Conservation (phyloP, 2,329 filamentous ascomycete genomes). For the Pyrenophora teres region DNA sequence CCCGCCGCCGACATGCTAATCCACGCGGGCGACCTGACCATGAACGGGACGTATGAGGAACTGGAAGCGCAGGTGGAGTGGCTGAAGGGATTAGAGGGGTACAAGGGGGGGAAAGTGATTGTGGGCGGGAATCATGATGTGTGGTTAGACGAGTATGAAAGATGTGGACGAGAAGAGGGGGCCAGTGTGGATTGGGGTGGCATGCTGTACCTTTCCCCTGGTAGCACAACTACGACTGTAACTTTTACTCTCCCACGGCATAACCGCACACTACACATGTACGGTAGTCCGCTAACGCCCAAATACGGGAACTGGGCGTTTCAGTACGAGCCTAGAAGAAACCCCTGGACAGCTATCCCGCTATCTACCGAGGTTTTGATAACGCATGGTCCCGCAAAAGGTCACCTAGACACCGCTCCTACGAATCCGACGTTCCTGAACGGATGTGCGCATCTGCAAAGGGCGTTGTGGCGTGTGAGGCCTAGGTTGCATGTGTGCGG, state of each 20-base stretch:
- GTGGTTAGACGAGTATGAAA: conserved; percentile 9
- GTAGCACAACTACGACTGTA: conserved; percentile 58
- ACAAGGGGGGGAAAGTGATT: conserved; percentile 72
- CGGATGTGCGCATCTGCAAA: conserved; percentile 69
- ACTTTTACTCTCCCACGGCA: background rate
- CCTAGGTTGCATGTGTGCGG: conserved; percentile 79
- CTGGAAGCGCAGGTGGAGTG: conserved; percentile 80
- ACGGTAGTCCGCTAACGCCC: conserved; percentile 77
- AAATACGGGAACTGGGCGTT: conserved; percentile 76
- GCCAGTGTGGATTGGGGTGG: conserved; percentile 52
- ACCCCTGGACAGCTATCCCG: conserved; percentile 73
- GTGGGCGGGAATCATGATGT: conserved; percentile 83
- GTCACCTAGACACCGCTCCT: conserved; percentile 64
- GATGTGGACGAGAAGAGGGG: background rate
- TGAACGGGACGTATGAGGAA: conserved; percentile 69
- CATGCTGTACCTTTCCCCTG: conserved; percentile 70
- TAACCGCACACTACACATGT: conserved; percentile 65
- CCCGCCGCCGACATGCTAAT: conserved; percentile 78
- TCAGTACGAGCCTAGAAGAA: conserved; percentile 64
- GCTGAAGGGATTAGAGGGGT: conserved; percentile 69
- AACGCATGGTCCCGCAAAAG: conserved; percentile 77
- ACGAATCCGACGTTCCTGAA: conserved; percentile 37
- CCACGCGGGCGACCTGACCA: conserved; percentile 82
- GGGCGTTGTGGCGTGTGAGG: conserved; percentile 70
- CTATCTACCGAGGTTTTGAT: conserved; percentile 73